Percentiles rank a stretch among this genome's conserved stretches.
Evolutionary conservation across 2,329 filamentous ascomycete species (phyloP).

Genomic region (Ophiostoma pallidulum): DNA sequence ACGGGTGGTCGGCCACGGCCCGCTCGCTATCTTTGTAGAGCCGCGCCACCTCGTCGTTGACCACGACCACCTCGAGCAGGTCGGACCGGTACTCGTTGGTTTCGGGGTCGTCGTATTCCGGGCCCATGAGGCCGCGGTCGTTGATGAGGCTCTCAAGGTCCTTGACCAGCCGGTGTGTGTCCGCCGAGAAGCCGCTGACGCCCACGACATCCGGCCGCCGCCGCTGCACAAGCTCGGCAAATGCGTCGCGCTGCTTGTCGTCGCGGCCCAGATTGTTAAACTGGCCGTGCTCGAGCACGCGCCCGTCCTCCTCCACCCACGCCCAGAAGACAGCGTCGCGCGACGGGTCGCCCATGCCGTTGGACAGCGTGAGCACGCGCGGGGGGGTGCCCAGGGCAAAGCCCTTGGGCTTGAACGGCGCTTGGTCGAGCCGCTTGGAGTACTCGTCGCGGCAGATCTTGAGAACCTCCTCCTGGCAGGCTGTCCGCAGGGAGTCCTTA

Average conservation of each 20-base stretch:
- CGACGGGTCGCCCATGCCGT: slow-evolving; percentile 62
- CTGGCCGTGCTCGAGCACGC: slow-evolving; percentile 80
- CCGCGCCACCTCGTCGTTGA: slow-evolving; percentile 95
- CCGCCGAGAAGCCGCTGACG: slow-evolving; percentile 79
- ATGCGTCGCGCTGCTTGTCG: slow-evolving; percentile 56
- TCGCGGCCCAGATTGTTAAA: slow-evolving; percentile 68
- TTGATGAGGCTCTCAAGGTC: slow-evolving; percentile 71
- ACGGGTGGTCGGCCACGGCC: slow-evolving; percentile 70
- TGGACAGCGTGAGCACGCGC: slow-evolving; percentile 77
- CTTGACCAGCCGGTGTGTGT: slow-evolving; percentile 74
- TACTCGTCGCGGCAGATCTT: slow-evolving; percentile 82
- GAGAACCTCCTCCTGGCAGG: slow-evolving; percentile 89
- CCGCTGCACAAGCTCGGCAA: slow-evolving; percentile 70
- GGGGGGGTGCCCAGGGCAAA: slow-evolving; percentile 83
- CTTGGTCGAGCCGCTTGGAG: slow-evolving; percentile 83
- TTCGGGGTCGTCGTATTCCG: slow-evolving; percentile 75
- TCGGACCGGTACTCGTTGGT: slow-evolving; percentile 66
- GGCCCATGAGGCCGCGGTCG: slow-evolving; percentile 65
- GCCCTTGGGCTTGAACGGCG: slow-evolving; percentile 89
- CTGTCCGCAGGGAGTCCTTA: slow-evolving; percentile 86
- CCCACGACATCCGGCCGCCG: slow-evolving; percentile 84
- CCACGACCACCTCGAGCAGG: slow-evolving; percentile 75
- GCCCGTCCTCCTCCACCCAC: slow-evolving; percentile 86
- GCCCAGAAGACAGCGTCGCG: slow-evolving; percentile 84
- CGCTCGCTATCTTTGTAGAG: slow-evolving; percentile 87